Base-by-base conservation (phyloP, 1,284 basidiomycete species). In the Inonotus obliquus region DNA sequence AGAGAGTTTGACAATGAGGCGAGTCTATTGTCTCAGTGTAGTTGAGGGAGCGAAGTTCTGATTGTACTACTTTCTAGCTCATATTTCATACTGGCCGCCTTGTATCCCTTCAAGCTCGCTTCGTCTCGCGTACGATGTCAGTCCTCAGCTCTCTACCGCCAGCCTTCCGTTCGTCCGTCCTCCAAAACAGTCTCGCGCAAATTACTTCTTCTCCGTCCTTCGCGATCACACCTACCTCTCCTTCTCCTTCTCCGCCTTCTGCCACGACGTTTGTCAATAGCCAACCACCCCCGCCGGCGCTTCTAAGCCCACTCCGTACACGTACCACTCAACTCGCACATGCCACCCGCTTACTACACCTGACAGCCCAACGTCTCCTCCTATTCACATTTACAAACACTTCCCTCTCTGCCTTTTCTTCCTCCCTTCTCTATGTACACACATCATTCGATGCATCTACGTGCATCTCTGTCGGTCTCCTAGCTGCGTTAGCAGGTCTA, bases 51-150 rank as follows among this genome's bases (percentile, higher is more conserved):
- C 47, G 47, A 25, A 14, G 51, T 13, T 19, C 25, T 29, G 41
- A 13, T 59, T 54, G 52, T 19, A n/a, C n/a, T n/a, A 14, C n/a
- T 14, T 44, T 7, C 41, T 65, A 92, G 89, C 78, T 93, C 38
- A 79, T 88, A 19, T 82, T 85, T 65, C 85, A 91, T 65, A 81
- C 87, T 1, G 92, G 90, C 14, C 77, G 81, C 55, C 75, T 92
- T n/a, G 72, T 81, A n/a, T 72, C 74, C 29, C 69, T 83, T 1
- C 88, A 91, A 72, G 65, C 72, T 2, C 66, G 75, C 1, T 70
- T 89, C 11, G 76, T 81, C 1, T 65, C 68, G 23, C 72, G 77
- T 29, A 79, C 81, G 2, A 77, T 81, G 35, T 59, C 65, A 1
- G 71, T 83, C 25, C 67, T 81, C 19, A 70, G 71, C 21, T 72